Conservation (phyloP, 768 basidiomycete species). For the Lentinula aciculospora region DNA sequence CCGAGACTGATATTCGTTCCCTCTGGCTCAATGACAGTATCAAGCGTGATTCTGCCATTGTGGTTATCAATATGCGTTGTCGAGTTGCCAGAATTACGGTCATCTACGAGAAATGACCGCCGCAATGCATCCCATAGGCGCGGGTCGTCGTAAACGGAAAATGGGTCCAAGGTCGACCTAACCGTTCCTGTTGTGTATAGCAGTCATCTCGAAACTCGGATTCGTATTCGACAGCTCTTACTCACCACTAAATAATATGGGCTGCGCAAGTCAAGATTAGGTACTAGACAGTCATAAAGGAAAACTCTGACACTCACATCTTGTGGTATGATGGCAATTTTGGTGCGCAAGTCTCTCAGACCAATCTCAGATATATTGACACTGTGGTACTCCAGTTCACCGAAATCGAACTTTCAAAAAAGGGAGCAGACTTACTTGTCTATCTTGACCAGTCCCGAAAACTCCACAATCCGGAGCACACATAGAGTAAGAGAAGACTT, state of each 20-base stretch:
- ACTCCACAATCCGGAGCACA: slow-evolving; percentile 66
- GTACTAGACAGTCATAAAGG: background rate
- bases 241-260: slow-evolving; percentile 52
- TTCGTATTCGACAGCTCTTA: slow-evolving; percentile 10
- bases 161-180: slow-evolving; percentile 55
- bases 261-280: slow-evolving; percentile 25
- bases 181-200: slow-evolving; percentile 38
- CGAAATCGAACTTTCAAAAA: background rate
- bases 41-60: slow-evolving; percentile 44
- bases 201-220: slow-evolving; percentile 18
- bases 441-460: slow-evolving; percentile 55
- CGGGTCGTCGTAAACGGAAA: slow-evolving; percentile 56
- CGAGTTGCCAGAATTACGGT: slow-evolving; percentile 16
- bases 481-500: slow-evolving; percentile 61
- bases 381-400: slow-evolving; percentile 24
- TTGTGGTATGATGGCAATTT: slow-evolving; percentile 64
- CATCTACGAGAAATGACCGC: slow-evolving; percentile 40
- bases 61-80: background rate
- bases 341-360: slow-evolving; percentile 52
- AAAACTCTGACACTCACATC: slow-evolving; percentile 36
- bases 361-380: slow-evolving; percentile 68
- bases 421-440: slow-evolving; percentile 41
- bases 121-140: slow-evolving; percentile 70
- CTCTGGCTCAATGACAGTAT: slow-evolving; percentile 57
- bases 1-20: slow-evolving; percentile 58